Evolutionary conservation across 148 eudicot species (phyloP).

Genomic region (Persicaria maculosa): DNA sequence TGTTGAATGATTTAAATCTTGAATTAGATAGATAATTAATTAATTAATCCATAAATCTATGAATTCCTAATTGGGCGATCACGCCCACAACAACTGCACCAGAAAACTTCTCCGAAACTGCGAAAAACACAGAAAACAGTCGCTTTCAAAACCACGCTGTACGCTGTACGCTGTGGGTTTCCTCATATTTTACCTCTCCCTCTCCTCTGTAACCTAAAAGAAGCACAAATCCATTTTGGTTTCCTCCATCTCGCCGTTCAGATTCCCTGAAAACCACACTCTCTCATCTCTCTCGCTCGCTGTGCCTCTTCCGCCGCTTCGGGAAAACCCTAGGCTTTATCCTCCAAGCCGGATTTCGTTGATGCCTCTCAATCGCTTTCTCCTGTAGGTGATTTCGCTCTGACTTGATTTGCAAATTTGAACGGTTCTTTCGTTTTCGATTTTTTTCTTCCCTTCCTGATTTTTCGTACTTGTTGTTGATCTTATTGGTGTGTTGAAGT

Average conservation of each 20-base stretch:
- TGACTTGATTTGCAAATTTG: background rate
- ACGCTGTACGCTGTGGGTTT: slow-evolving; percentile 5
- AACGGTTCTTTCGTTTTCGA: background rate
- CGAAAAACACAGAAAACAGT: background rate
- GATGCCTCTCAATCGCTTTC: slow-evolving; percentile 1
- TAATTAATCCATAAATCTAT: no score
- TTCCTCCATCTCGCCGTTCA: background rate
- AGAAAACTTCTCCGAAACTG: background rate
- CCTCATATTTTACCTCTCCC: slow-evolving; percentile 1
- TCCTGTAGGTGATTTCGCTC: slow-evolving; percentile 6
- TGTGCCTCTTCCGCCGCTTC: slow-evolving; percentile 1
- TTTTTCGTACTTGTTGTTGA: background rate
- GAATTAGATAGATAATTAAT: no score
- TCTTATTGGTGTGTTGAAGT: background rate
- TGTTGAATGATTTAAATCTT: no score
- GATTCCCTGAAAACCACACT: background rate
- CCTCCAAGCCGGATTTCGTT: background rate
- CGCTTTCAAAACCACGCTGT: background rate
- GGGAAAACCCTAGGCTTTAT: background rate
- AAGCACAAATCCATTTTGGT: background rate
- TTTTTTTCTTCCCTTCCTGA: background rate
- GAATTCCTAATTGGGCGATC: background rate
- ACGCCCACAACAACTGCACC: background rate
- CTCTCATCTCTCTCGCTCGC: background rate
- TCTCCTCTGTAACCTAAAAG: background rate